These are phyloP conservation scores for Cryptosporidium meleagridis DNA, from an alignment of 169 alveolate species.

Conservation along the genomic window DNA sequence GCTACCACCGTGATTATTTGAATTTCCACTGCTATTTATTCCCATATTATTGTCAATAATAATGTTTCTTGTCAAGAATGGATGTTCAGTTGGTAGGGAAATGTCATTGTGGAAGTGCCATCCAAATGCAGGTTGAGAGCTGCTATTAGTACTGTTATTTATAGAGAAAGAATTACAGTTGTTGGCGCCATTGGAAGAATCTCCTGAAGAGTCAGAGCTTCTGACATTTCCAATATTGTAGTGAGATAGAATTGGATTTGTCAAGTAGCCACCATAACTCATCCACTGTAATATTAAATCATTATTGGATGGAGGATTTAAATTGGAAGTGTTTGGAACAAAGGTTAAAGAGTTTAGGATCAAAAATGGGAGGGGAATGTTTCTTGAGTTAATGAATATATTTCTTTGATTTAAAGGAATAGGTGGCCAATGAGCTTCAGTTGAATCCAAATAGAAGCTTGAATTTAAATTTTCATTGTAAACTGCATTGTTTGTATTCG, in stretches of 20 bases:
- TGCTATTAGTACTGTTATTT: not conserved
- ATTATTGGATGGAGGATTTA: conserved; percentile 59
- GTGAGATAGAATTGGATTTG: conserved; percentile 43
- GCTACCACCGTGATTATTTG: not conserved
- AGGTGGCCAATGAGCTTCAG: conserved; percentile 64
- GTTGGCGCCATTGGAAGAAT: not conserved
- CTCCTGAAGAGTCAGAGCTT: not conserved
- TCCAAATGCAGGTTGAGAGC: conserved; percentile 54
- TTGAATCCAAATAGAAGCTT: conserved; percentile 50
- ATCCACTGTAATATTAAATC: conserved; percentile 67
- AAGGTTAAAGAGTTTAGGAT: conserved; percentile 52
- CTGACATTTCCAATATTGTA: conserved; percentile 29
- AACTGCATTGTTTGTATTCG: not conserved
- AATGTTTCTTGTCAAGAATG: conserved; percentile 63
- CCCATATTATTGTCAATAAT: conserved; percentile 42
- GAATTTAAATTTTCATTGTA: not conserved
- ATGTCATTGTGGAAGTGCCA: conserved; percentile 61
- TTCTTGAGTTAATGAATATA: conserved; percentile 49
- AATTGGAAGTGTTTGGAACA: conserved; percentile 57
- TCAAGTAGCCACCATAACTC: conserved; percentile 65
- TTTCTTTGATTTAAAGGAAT: conserved; percentile 61
- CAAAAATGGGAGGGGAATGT: conserved; percentile 57
- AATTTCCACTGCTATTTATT: not conserved
- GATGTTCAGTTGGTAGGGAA: conserved; percentile 65
- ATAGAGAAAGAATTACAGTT: not conserved